Conservation (phyloP, 2,329 filamentous ascomycete species). For the Myriosclerotinia duriaeana region DNA sequence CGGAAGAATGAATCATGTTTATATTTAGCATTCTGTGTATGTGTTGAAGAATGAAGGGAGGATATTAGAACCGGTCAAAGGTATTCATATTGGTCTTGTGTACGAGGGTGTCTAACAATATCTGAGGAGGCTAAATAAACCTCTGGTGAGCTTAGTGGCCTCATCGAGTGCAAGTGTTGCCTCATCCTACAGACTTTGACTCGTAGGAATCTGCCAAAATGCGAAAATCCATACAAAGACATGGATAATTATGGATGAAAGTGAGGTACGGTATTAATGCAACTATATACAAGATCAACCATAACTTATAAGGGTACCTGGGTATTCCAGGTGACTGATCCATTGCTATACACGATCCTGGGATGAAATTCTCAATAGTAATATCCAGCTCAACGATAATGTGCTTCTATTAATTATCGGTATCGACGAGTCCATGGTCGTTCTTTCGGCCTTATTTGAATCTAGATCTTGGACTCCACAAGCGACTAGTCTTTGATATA, state of each 20-base stretch:
- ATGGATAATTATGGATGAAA: not conserved
- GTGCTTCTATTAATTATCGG: not conserved
- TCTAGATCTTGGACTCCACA: not conserved
- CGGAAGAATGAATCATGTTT: too few relatives aligned
- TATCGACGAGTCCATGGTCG: not conserved
- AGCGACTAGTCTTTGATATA: not conserved
- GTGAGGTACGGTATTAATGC: not conserved
- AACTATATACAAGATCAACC: not conserved
- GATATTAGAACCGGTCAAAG: too few relatives aligned
- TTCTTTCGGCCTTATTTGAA: not conserved
- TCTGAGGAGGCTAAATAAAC: too few relatives aligned
- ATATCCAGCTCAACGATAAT: not conserved
- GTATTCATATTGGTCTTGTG: too few relatives aligned
- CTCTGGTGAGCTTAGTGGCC: too few relatives aligned
- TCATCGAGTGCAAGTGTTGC: too few relatives aligned
- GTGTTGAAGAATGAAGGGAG: too few relatives aligned
- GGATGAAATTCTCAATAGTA: not conserved
- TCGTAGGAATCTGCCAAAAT: too few relatives aligned
- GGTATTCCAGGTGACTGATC: not conserved
- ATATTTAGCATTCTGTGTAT: too few relatives aligned
- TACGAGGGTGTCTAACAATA: too few relatives aligned
- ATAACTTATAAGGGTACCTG: not conserved
- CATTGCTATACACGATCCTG: not conserved
- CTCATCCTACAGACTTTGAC: too few relatives aligned
- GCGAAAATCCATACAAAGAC: not conserved